These are phyloP conservation scores for Rhodocollybia butyracea DNA, from an alignment of 768 basidiomycete genomes.

Conservation along the genomic window DNA sequence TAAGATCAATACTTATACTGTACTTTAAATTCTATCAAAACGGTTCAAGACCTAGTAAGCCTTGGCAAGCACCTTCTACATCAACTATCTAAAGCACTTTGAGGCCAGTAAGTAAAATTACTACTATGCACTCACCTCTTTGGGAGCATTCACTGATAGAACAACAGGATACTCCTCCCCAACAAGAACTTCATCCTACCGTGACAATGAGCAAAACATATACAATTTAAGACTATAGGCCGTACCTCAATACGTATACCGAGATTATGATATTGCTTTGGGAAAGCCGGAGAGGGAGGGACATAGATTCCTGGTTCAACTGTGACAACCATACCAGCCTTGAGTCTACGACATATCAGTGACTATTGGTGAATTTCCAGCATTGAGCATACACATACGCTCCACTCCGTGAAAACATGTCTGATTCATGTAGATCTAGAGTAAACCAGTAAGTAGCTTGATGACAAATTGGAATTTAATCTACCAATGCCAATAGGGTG, in stretches of 20 bases:
- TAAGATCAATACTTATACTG: too few relatives aligned
- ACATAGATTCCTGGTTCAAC: slow-evolving; percentile 95
- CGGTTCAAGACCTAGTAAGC: slow-evolving; percentile 60
- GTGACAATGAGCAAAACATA: neutral
- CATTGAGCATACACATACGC: slow-evolving; percentile 35
- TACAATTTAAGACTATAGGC: slow-evolving; percentile 6
- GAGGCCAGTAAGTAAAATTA: neutral
- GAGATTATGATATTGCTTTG: slow-evolving; percentile 85
- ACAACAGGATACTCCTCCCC: slow-evolving; percentile 46
- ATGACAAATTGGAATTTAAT: slow-evolving; percentile 19
- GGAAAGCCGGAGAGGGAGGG: slow-evolving; percentile 74
- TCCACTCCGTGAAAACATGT: slow-evolving; percentile 49
- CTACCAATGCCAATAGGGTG: slow-evolving; percentile 92
- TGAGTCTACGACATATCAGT: slow-evolving; percentile 45
- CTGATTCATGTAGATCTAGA: slow-evolving; percentile 87
- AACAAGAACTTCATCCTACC: slow-evolving; percentile 54
- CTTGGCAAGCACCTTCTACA: slow-evolving; percentile 79
- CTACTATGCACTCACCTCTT: slow-evolving; percentile 42
- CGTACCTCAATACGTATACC: slow-evolving; percentile 88
- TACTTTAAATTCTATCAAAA: too few relatives aligned
- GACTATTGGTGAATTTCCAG: neutral
- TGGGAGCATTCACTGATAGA: slow-evolving; percentile 56
- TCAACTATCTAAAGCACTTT: slow-evolving; percentile 52
- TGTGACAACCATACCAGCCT: slow-evolving; percentile 88
- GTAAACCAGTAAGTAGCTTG: neutral